phyloP scores from a whole-genome alignment of 192 early-diverging fungal species.

The Coemansia sp. region DNA sequence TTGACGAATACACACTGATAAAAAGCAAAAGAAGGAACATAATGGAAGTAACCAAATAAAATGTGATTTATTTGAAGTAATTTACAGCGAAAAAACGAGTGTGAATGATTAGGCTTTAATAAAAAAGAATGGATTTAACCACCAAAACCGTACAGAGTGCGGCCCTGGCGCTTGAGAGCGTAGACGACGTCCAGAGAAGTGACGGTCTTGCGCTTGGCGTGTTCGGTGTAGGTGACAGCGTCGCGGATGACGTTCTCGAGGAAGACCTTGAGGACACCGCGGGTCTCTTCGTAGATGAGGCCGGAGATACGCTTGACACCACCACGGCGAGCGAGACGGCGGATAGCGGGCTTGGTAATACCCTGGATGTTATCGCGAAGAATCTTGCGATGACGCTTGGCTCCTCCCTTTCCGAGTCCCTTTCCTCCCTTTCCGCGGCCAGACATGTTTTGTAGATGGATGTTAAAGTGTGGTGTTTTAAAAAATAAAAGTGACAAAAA shows the following conservation, averaged over 20 bases:
- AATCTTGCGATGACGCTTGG: slow-evolving; percentile 99
- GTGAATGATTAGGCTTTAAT: not conserved
- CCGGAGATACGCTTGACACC: slow-evolving; percentile 99
- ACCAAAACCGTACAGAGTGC: slow-evolving; percentile 88
- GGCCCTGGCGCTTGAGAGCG: slow-evolving; percentile 95
- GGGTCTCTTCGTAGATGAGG: slow-evolving; percentile 99
- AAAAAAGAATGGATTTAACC: slow-evolving; percentile 55
- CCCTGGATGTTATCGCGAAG: slow-evolving; percentile 94
- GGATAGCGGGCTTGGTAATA: slow-evolving; percentile 98
- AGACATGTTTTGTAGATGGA: slow-evolving; percentile 66
- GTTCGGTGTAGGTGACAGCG: slow-evolving; percentile 98
- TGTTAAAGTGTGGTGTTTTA: slow-evolving; percentile 3
- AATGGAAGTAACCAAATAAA: slow-evolving; percentile 5
- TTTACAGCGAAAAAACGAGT: slow-evolving; percentile 22
- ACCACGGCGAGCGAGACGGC: slow-evolving; percentile 98
- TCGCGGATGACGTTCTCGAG: slow-evolving; percentile 99
- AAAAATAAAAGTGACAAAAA: not conserved
- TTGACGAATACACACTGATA: not conserved
- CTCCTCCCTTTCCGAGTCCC: slow-evolving; percentile 98
- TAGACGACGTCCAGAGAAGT: slow-evolving; percentile 99
- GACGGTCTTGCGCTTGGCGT: slow-evolving; percentile 98
- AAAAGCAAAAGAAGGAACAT: not conserved
- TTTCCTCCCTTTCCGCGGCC: slow-evolving; percentile 99
- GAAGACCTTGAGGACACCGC: slow-evolving; percentile 96
- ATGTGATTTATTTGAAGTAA: slow-evolving; percentile 14